Conservation (phyloP, 345 rosid genomes). For the Nephelium lappaceum region DNA sequence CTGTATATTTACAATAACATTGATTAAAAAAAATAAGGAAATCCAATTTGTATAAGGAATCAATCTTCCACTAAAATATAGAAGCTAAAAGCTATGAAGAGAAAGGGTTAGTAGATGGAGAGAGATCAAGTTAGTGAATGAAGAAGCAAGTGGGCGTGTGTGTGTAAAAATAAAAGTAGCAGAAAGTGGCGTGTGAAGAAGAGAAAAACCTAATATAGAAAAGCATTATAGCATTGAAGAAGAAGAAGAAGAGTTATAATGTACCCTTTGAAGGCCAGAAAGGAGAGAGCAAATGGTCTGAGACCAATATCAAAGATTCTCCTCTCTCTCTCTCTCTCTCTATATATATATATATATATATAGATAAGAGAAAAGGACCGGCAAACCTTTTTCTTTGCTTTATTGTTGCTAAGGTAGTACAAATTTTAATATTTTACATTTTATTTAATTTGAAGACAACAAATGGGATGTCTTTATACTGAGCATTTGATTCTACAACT, state of each 20-base stretch:
- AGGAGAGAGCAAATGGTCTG: neutral
- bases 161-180: conserved; percentile 5
- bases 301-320: conserved; percentile 25
- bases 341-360: neutral
- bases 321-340: neutral
- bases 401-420: neutral
- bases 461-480: conserved; percentile 32
- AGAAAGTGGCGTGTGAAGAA: conserved; percentile 19
- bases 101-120: conserved; percentile 1
- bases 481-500: conserved; percentile 39
- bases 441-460: conserved; percentile 4
- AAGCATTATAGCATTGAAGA: conserved; percentile 12
- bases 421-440: neutral
- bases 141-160: conserved; percentile 1
- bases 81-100: conserved; percentile 1
- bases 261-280: conserved; percentile 27
- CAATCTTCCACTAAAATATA: conserved; percentile 9
- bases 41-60: conserved; percentile 17
- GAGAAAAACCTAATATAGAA: neutral
- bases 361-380: neutral
- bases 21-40: conserved; percentile 1
- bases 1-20: conserved; percentile 2
- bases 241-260: conserved; percentile 20
- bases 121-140: neutral
- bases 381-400: conserved; percentile 21